A percentile compares a stretch with the other conserved stretches of the same genome.
phyloP scores from a whole-genome alignment of 257 asterid species.

The Penstemon newberryi region DNA sequence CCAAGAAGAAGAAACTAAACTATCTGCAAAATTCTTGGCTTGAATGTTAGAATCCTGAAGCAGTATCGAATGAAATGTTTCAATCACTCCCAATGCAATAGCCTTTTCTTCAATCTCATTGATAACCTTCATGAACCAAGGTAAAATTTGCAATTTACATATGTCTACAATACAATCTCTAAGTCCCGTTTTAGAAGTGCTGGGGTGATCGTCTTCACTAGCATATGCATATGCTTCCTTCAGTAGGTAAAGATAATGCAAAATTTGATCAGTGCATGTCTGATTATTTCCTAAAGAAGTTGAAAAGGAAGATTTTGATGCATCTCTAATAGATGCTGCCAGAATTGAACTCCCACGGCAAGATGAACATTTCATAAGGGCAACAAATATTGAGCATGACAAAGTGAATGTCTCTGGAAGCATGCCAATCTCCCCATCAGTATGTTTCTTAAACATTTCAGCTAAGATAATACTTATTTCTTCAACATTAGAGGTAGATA shows the following conservation, averaged over 20 bases:
- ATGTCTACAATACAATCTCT: conserved; percentile 45
- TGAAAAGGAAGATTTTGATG: conserved; percentile 52
- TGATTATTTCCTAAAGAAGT: conserved; percentile 47
- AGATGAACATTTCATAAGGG: conserved; percentile 70
- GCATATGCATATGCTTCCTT: conserved; percentile 76
- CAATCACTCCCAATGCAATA: conserved; percentile 69
- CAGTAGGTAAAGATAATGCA: conserved; percentile 80
- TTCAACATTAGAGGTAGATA: conserved; percentile 57
- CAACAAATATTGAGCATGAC: conserved; percentile 71
- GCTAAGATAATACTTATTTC: conserved; percentile 63
- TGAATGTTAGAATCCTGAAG: conserved; percentile 48
- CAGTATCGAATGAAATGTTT: conserved; percentile 66
- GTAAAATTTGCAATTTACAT: conserved; percentile 56
- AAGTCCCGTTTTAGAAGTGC: conserved; percentile 42
- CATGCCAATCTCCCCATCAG: conserved; percentile 64
- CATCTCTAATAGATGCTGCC: conserved; percentile 53
- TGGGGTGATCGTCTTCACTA: conserved; percentile 37
- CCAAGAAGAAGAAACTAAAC: conserved; percentile 77
- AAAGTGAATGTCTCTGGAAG: conserved; percentile 77
- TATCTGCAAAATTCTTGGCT: conserved; percentile 54
- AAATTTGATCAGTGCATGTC: conserved; percentile 48
- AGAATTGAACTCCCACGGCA: conserved; percentile 59
- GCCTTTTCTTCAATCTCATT: conserved; percentile 71
- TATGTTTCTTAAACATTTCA: conserved; percentile 64
- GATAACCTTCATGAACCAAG: conserved; percentile 68